Base-by-base conservation (phyloP, 768 basidiomycete genomes). In the Scleroderma citrinum region DNA sequence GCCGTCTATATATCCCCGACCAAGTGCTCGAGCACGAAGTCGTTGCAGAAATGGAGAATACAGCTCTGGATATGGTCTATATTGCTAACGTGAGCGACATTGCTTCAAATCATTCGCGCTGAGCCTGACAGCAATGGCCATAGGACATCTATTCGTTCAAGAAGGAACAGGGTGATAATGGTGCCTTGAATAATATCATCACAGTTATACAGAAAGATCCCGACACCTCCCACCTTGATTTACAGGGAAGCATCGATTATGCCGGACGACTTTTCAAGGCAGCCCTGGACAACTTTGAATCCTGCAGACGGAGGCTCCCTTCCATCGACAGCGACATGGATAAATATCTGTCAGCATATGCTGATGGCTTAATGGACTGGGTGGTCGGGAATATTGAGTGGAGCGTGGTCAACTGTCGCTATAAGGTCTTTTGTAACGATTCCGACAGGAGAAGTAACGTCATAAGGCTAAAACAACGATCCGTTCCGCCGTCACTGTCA, bases 91-190 rank as follows among this genome's bases (percentile, higher is more conserved):
- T 61, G 32, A 55, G 58, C 10, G 30, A 19, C 5, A 3, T 21
- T 17, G 3, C 30, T n/a, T 44, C 26, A 8, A 14, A 2, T 5
- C 26, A 1, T 8, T 42, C 17, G 30, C 13, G 10, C 20, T 47
- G 46, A 41, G n/a, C 23, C 35, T 31, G 34, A 32, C n/a, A 17
- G 1, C 20, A 26, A 17, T 34, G 26, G 17, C 20, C 30, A 12
- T 24, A 65, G 64, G 60, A 62, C 14, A 59, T 65, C 36, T 61
- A 62, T 36, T 65, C 63, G 13, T 64, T 60, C 52, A 64, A 64
- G 50, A 64, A 64, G 47, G 63, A 65, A 39, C 47, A 40, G 16
- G 55, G 53, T 17, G 60, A 65, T 13, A 61, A 64, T 17, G 63
- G 63, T 1, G 63, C 61, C 10, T 31, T 58, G 45, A 65, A 62